Evolutionary conservation across 352 stramenopile genomes (phyloP).

Genomic region (Pythium sp.): DNA sequence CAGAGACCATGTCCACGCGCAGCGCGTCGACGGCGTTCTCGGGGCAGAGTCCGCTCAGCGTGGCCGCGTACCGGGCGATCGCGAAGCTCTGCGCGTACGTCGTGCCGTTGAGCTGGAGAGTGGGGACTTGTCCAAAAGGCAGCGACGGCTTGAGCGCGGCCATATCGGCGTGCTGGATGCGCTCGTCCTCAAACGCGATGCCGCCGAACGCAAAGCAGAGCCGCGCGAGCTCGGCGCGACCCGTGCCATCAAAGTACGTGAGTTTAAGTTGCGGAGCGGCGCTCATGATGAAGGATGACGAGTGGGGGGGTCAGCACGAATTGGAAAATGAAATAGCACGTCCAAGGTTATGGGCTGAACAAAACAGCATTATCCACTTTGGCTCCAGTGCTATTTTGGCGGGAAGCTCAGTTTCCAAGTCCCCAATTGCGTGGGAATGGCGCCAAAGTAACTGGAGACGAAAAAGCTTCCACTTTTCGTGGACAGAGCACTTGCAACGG

Average conservation of each 20-base stretch:
- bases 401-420: no score
- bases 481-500: no score
- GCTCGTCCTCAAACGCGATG: slow-evolving; percentile 61
- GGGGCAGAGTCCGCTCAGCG: slow-evolving; percentile 57
- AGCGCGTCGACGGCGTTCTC: slow-evolving; percentile 47
- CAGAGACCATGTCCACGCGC: slow-evolving; percentile 47
- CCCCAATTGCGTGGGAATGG: no score
- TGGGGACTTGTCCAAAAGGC: slow-evolving; percentile 51
- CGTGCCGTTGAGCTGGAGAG: slow-evolving; percentile 43
- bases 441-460: no score
- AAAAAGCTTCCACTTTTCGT: no score
- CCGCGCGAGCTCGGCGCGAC: slow-evolving; percentile 58
- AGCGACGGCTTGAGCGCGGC: slow-evolving; percentile 46
- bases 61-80: slow-evolving; percentile 55
- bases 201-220: slow-evolving; percentile 53
- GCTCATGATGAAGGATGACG: background rate
- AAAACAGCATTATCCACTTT: no score
- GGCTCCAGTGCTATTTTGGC: no score
- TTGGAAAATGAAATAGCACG: no score
- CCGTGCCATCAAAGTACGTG: slow-evolving; percentile 63
- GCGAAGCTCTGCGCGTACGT: slow-evolving; percentile 60
- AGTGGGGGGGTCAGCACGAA: no score
- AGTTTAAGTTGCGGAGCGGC: slow-evolving; percentile 42
- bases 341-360: no score
- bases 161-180: slow-evolving; percentile 45